phyloP scores from a whole-genome alignment of 495 filamentous ascomycete genomes.

The Recurvomyces mirabilis region DNA sequence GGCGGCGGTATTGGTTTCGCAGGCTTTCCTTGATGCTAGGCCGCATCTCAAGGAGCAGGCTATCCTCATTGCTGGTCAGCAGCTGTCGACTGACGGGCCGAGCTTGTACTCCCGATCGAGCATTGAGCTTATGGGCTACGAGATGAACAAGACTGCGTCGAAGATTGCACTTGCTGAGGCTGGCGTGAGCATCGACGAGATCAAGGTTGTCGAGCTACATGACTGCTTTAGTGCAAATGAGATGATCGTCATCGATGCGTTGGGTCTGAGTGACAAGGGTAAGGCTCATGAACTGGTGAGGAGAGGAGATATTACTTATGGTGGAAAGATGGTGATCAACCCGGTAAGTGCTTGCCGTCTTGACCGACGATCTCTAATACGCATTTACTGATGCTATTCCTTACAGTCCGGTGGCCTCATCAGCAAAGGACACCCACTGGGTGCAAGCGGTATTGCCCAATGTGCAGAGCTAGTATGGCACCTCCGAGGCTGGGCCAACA shows the following conservation, averaged over 20 bases:
- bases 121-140: slow-evolving; percentile 81
- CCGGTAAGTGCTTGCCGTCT: slow-evolving; percentile 32
- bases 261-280: slow-evolving; percentile 66
- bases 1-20: slow-evolving; percentile 79
- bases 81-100: slow-evolving; percentile 68
- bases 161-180: slow-evolving; percentile 62
- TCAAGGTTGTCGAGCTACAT: slow-evolving; percentile 84
- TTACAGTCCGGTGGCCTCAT: slow-evolving; percentile 69
- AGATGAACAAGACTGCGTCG: slow-evolving; percentile 66
- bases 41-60: slow-evolving; percentile 74
- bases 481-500: slow-evolving; percentile 88
- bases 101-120: slow-evolving; percentile 60
- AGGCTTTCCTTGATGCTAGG: slow-evolving; percentile 75
- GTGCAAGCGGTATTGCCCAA: slow-evolving; percentile 86
- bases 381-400: no score
- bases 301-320: slow-evolving; percentile 85
- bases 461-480: slow-evolving; percentile 96
- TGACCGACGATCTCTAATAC: no score
- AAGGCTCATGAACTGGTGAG: slow-evolving; percentile 91
- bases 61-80: slow-evolving; percentile 78
- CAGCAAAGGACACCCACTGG: slow-evolving; percentile 90
- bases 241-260: slow-evolving; percentile 75
- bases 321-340: slow-evolving; percentile 69
- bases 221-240: slow-evolving; percentile 97
- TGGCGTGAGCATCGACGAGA: slow-evolving; percentile 50